Conservation (phyloP, 2,329 filamentous ascomycete species). For the Bimuria novae-zelandiae region DNA sequence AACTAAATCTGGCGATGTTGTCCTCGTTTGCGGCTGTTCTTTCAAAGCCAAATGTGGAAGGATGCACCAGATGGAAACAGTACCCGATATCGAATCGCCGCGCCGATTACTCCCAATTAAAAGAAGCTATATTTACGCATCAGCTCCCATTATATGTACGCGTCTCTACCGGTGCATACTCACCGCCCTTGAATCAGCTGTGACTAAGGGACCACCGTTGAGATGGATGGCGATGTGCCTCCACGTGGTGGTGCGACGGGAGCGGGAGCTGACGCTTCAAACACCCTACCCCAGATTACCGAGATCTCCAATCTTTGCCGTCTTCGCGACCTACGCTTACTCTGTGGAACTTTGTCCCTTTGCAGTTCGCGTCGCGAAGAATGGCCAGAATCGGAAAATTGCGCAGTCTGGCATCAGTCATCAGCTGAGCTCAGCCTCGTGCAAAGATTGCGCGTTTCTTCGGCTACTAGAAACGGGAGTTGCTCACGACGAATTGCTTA, state of each 20-base stretch:
- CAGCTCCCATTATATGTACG: neutral
- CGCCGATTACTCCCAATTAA: too few relatives aligned
- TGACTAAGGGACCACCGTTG: constrained; percentile 1
- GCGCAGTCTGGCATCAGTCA: neutral
- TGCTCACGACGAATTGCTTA: neutral
- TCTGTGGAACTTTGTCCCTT: neutral
- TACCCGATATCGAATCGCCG: too few relatives aligned
- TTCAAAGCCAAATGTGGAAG: neutral
- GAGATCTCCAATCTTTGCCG: constrained; percentile 3
- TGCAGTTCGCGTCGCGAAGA: neutral
- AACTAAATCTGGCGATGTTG: too few relatives aligned
- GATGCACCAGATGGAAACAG: neutral
- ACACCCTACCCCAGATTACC: constrained; percentile 5
- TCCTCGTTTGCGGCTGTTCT: neutral
- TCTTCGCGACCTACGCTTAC: neutral
- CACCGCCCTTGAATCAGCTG: constrained; percentile 6
- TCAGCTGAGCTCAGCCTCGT: neutral
- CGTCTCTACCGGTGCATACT: neutral
- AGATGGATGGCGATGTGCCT: neutral
- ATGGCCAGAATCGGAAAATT: neutral
- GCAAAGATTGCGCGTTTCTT: neutral
- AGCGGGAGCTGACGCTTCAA: constrained; percentile 7
- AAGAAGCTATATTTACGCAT: constrained; percentile 3
- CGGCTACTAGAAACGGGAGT: neutral
- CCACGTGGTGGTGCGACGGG: constrained; percentile 8